Conservation (phyloP, 129 eudicot genomes). For the Mikania micrantha region DNA sequence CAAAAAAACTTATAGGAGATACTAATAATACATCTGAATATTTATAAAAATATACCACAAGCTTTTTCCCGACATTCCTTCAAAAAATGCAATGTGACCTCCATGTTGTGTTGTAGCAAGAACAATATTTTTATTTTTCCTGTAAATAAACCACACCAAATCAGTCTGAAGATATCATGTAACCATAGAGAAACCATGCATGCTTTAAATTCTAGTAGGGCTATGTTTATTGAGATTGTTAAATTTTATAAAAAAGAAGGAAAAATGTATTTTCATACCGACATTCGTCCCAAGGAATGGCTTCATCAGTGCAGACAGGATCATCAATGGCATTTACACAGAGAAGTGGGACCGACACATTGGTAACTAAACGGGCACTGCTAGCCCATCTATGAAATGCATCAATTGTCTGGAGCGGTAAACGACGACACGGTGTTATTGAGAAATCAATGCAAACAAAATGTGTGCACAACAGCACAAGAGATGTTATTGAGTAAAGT, state of each 20-base stretch:
- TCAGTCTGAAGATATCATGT: conserved; percentile 3
- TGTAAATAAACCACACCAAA: conserved; percentile 16
- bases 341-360: conserved; percentile 82
- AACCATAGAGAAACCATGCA: background rate
- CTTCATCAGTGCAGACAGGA: conserved; percentile 89
- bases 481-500: background rate
- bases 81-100: conserved; percentile 86
- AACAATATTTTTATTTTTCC: conserved; percentile 70
- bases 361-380: conserved; percentile 54
- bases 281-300: conserved; percentile 96
- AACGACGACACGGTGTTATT: background rate
- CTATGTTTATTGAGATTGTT: background rate
- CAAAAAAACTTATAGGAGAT: background rate
- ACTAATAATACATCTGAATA: background rate
- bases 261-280: conserved; percentile 30
- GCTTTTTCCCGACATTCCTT: conserved; percentile 69
- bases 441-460: background rate
- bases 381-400: conserved; percentile 76
- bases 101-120: conserved; percentile 92
- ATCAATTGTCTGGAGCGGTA: conserved; percentile 59
- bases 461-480: background rate
- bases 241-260: background rate
- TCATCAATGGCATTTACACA: conserved; percentile 87
- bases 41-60: conserved; percentile 46
- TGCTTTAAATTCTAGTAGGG: background rate